Evolutionary conservation across 768 basidiomycete genomes (phyloP).

Genomic region (Rhodotorula paludigena): DNA sequence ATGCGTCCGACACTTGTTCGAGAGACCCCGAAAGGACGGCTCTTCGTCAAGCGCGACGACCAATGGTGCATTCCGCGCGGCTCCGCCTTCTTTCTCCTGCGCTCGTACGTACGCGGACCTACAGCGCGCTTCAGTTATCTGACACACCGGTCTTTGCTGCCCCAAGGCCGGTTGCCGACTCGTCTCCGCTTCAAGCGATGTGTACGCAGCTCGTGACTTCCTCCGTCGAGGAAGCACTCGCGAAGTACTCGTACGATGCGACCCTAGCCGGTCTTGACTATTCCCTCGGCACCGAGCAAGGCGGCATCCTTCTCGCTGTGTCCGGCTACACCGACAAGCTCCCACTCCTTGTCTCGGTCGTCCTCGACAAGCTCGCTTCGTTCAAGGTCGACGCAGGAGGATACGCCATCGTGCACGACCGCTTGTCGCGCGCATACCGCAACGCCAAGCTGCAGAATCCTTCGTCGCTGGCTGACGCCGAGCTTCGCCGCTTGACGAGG

Average conservation of each 20-base stretch:
- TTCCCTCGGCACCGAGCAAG: conserved; percentile 55
- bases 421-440: conserved; percentile 71
- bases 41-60: conserved; percentile 97
- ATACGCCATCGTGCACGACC: conserved; percentile 75
- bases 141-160: not conserved
- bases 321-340: conserved; percentile 89
- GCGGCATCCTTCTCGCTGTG: conserved; percentile 63
- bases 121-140: conserved; percentile 7
- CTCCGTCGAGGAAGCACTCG: conserved; percentile 78
- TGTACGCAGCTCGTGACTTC: conserved; percentile 74
- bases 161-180: conserved; percentile 46
- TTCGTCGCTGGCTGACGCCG: conserved; percentile 72
- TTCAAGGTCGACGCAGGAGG: conserved; percentile 63
- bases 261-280: conserved; percentile 81
- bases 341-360: conserved; percentile 62
- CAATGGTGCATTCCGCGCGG: conserved; percentile 45
- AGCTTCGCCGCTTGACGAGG: conserved; percentile 64
- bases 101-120: conserved; percentile 55
- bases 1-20: conserved; percentile 70
- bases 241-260: conserved; percentile 86
- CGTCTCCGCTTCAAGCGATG: conserved; percentile 63
- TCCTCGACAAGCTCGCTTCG: conserved; percentile 64
- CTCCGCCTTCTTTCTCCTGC: conserved; percentile 64
- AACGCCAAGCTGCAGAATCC: conserved; percentile 85
- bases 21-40: conserved; percentile 62